Evolutionary conservation across 2,329 filamentous ascomycete genomes (phyloP), one percentile per base, ranked within the genome.

Genomic region (Penicillium hesseltinei): DNA sequence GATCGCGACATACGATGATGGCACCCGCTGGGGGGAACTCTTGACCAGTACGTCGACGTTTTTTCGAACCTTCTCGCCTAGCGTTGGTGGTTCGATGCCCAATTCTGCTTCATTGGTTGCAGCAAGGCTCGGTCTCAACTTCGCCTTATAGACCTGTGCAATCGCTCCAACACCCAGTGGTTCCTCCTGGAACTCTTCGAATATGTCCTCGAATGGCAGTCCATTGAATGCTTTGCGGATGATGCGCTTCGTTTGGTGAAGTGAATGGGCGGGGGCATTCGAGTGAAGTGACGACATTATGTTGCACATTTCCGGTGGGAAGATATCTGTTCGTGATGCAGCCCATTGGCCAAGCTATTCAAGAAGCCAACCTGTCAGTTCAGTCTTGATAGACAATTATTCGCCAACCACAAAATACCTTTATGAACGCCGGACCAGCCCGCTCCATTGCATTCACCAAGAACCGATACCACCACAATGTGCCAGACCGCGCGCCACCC

Each of bases 261-360:
- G 80, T 0, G 92, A 92, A 75, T 99, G 94, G 2, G 94, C 92
- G 0, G 93, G 92, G 0, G 94, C 93, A 71, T 97, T 87, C 2
- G 94, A 97, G 76, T 99, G 94, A 45, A 99, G 82, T 60, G 92
- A 90, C 1, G 92, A 96, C 93, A 99, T 94, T 71, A 92, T 87
- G 43, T 84, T 84, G 77, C 94, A 99, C 84, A 99, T 86, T 73
- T 97, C 88, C 23, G 84, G 89, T 2, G 94, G 94, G 71, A 99
- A 99, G 70, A 99, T 96, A 75, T 99, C 94, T 42, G 92, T 90
- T 71, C 94, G 84, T 5, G 94, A 97, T 3, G 94, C 94, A 19
- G 94, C 94, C 94, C 94, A 99, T 86, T 99, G 94, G 17, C 94
- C 94, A 54, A 99, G 85, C 87, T 92, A 66, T 56, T 5, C 43